A percentile compares a stretch with the other conserved stretches of the same genome.
phyloP scores from a whole-genome alignment of 2,329 filamentous ascomycete genomes.

The Talaromyces sp. region DNA sequence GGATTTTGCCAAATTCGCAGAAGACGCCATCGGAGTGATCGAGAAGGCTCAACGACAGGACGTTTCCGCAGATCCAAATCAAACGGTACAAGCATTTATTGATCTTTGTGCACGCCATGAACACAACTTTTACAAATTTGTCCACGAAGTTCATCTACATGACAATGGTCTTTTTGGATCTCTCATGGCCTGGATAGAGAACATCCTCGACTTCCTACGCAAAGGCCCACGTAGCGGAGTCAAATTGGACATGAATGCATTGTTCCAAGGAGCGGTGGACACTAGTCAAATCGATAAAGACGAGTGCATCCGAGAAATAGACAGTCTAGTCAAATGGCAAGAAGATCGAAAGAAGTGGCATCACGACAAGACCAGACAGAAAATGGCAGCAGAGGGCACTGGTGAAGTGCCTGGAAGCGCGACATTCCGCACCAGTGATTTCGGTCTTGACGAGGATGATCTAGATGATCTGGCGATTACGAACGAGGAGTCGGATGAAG shows the following conservation, averaged over 20 bases:
- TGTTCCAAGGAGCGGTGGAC: constrained; percentile 76
- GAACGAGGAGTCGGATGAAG: constrained; percentile 64
- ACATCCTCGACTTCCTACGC: constrained; percentile 86
- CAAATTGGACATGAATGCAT: constrained; percentile 87
- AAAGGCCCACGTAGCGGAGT: constrained; percentile 72
- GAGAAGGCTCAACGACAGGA: constrained; percentile 68
- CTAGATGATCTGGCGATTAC: constrained; percentile 81
- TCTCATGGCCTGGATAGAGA: constrained; percentile 95
- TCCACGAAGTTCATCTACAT: constrained; percentile 94
- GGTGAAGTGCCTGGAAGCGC: constrained; percentile 49
- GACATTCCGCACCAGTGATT: constrained; percentile 74
- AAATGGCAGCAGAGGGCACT: constrained; percentile 86
- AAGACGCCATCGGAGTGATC: constrained; percentile 83
- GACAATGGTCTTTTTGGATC: constrained; percentile 95
- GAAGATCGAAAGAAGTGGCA: constrained; percentile 97
- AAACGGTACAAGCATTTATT: constrained; percentile 97
- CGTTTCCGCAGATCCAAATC: constrained; percentile 90
- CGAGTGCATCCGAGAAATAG: constrained; percentile 73
- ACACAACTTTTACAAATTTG: constrained; percentile 97
- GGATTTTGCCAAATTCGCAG: constrained; percentile 88
- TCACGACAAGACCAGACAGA: constrained; percentile 93
- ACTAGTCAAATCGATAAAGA: constrained; percentile 65
- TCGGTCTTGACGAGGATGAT: constrained; percentile 79
- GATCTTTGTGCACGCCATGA: constrained; percentile 93
- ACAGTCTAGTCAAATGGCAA: constrained; percentile 87